These are phyloP conservation scores for Dendrocalamus sinicus DNA, from an alignment of 176 grass and related monocot species.

Conservation along the genomic window DNA sequence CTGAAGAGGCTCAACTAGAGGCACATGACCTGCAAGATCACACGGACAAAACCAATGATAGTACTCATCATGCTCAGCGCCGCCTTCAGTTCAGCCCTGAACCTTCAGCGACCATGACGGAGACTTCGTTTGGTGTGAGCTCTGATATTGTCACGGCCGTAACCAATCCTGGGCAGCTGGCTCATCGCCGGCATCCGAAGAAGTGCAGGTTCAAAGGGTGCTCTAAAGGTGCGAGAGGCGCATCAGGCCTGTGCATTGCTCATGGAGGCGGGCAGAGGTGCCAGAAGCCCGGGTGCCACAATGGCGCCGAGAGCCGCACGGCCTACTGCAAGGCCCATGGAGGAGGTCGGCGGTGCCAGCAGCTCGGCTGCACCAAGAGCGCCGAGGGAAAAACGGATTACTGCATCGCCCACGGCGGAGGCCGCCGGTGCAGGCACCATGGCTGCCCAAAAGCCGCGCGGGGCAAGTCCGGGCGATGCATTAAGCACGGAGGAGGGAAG, in stretches of 20 bases:
- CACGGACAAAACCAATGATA: not conserved
- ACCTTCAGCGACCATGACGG: conserved; percentile 49
- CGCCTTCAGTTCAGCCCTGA: conserved; percentile 53
- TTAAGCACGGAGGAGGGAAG: conserved; percentile 84
- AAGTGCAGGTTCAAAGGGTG: conserved; percentile 84
- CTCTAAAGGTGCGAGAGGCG: conserved; percentile 69
- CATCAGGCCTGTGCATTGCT: conserved; percentile 69
- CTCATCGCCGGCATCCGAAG: conserved; percentile 55
- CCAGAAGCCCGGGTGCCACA: conserved; percentile 76
- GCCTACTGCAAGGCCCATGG: conserved; percentile 83
- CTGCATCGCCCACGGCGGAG: conserved; percentile 85
- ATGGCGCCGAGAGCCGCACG: conserved; percentile 70
- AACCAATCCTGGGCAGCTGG: conserved; percentile 23
- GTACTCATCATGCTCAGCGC: not conserved
- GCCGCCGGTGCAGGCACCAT: conserved; percentile 56
- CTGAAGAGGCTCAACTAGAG: not conserved
- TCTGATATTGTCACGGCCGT: conserved; percentile 36
- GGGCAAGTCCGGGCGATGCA: conserved; percentile 75
- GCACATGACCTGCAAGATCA: not conserved
- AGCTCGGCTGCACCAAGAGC: conserved; percentile 80
- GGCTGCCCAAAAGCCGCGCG: conserved; percentile 69
- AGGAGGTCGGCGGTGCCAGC: conserved; percentile 66
- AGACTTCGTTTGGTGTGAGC: conserved; percentile 50
- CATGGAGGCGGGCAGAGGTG: conserved; percentile 82
- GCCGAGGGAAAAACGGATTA: conserved; percentile 79